Base-by-base conservation (phyloP, 441 rosid species). In the Adansonia grandidieri region DNA sequence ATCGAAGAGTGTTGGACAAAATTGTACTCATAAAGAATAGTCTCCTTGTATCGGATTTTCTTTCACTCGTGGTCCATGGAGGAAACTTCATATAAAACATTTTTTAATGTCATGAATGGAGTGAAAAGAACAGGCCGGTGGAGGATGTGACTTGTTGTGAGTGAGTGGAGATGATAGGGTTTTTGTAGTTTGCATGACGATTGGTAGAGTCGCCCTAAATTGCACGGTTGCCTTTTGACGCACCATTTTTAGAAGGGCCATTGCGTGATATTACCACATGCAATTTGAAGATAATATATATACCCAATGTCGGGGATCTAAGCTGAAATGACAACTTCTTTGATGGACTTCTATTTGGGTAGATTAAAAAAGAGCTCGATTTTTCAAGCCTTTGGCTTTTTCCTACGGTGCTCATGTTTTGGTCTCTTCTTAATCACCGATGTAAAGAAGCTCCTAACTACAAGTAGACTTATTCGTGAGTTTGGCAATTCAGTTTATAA, bases 311-410 rank as follows among this genome's bases (percentile, higher is more conserved):
- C 85, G 82, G 86, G 79, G 56, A 75, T 71, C 75, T 1, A 48
- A 77, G 79, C 76, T 83, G 65, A 86, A 75, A 77, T 82, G 82
- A 81, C 85, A 24, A 73, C 76, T 67, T 53, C 73, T 37, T 58
- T 44, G 40, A 61, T 72, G 60, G 60, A 15, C 60, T 13, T 67
- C 63, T 76, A 24, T 73, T 64, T 44, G 48, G 44, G 71, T 42
- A 42, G 71, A 66, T 66, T 0, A 24, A 44, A 66, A 66, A 66
- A 8, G 28, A 66, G 50, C 53, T 67, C 44, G 20, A 44, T 60
- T 71, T 71, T 74, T 17, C 13, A 63, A 15, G 19, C 42, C 17
- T 14, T 58, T 44, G 75, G 42, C 78, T 24, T 56, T 67, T 77
- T 63, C 68, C 44, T 13, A 28, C 44, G 32, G 11, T 10, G 40